Evolutionary conservation across 1,139 yeast species (phyloP).

Genomic region (Yamadazyma oceani): DNA sequence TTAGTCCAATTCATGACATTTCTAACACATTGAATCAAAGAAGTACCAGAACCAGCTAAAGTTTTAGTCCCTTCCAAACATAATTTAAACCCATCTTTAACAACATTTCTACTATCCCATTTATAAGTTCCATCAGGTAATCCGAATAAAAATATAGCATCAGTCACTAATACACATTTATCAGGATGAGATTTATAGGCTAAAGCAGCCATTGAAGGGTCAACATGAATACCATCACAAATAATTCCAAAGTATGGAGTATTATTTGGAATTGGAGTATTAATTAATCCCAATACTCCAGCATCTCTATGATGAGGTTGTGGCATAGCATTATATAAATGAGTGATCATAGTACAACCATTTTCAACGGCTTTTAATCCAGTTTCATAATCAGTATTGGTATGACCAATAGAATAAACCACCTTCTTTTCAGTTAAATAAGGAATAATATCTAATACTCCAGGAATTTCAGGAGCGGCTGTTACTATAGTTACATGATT

Average conservation of each 20-base stretch:
- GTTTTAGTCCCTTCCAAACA: conserved; percentile 57
- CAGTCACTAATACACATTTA: conserved; percentile 60
- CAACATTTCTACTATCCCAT: conserved; percentile 51
- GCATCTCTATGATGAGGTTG: conserved; percentile 65
- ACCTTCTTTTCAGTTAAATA: conserved; percentile 34
- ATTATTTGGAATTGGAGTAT: conserved; percentile 33
- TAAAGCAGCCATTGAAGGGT: conserved; percentile 53
- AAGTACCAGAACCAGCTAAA: conserved; percentile 64
- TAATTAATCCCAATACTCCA: conserved; percentile 57
- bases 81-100: conserved; percentile 49
- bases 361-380: conserved; percentile 49
- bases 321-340: conserved; percentile 68
- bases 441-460: conserved; percentile 52
- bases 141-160: conserved; percentile 60
- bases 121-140: conserved; percentile 50
- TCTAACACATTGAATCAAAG: conserved; percentile 53
- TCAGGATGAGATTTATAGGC: conserved; percentile 57
- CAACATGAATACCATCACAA: conserved; percentile 65
- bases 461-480: conserved; percentile 63
- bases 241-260: conserved; percentile 58
- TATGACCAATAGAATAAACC: conserved; percentile 58
- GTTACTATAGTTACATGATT: conserved; percentile 54
- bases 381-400: conserved; percentile 49
- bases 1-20: conserved; percentile 56
- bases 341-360: conserved; percentile 64